These are phyloP conservation scores for Zalaria sp. DNA, from an alignment of 2,329 filamentous ascomycete genomes.

Conservation along the genomic window DNA sequence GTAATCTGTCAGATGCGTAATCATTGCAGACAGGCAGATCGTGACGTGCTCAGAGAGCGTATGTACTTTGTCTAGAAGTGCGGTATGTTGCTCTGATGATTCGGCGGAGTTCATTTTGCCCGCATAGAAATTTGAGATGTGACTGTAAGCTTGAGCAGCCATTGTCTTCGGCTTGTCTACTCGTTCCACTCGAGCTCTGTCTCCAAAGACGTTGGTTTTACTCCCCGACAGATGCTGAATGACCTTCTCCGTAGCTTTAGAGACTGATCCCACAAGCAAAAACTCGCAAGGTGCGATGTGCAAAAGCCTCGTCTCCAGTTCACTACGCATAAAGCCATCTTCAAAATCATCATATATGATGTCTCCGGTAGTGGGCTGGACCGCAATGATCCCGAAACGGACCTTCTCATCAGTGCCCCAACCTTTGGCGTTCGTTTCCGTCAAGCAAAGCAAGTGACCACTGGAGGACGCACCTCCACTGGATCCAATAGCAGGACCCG, in stretches of 20 bases:
- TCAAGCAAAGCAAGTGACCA: conserved; percentile 88
- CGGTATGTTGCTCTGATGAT: conserved; percentile 29
- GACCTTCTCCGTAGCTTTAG: conserved; percentile 83
- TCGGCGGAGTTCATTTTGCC: conserved; percentile 53
- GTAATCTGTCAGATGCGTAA: conserved; percentile 81
- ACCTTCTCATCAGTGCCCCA: conserved; percentile 87
- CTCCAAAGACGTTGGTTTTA: conserved; percentile 81
- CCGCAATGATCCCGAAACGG: conserved; percentile 78
- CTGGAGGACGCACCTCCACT: conserved; percentile 45
- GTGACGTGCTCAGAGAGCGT: conserved; percentile 74
- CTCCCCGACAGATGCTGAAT: conserved; percentile 79
- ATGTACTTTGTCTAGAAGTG: conserved; percentile 73
- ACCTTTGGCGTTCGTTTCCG: conserved; percentile 66
- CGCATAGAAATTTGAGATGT: conserved; percentile 87
- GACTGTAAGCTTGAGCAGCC: conserved; percentile 71
- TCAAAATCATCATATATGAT: conserved; percentile 94
- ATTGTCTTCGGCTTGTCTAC: conserved; percentile 64
- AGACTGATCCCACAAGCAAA: conserved; percentile 79
- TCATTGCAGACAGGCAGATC: conserved; percentile 91
- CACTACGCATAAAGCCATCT: conserved; percentile 92
- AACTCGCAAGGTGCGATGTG: conserved; percentile 96
- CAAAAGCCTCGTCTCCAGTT: conserved; percentile 86
- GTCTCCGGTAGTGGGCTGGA: conserved; percentile 90
- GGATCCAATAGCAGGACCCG: conserved; percentile 38
- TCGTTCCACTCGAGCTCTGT: conserved; percentile 74